Evolutionary conservation across 2,329 filamentous ascomycete genomes (phyloP), one percentile per base, ranked within the genome.

Genomic region (Hymenoscyphus fructigenus): DNA sequence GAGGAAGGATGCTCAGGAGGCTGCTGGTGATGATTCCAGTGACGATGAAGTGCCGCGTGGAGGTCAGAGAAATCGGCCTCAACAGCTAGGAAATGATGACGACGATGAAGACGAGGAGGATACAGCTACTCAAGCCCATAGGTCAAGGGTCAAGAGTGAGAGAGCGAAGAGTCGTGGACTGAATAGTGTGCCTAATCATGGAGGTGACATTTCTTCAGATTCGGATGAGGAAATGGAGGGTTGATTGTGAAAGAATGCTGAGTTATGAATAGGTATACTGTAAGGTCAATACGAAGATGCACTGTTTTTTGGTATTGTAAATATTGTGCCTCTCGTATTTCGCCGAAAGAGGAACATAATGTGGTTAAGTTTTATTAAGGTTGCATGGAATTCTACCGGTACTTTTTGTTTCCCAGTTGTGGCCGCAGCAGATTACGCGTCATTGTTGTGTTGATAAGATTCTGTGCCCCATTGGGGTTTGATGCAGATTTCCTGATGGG

Each of bases 21-120:
- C 79, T n/a, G 78, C 83, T 9, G 78, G 79, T 3, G 78, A 77
- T 0, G 79, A 78, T 0, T 78, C 79, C 1, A 77, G 76, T 2
- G 73, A 75, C 20, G 68, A 67, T 5, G 71, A 72, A 15, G 71
- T 26, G 14, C 64, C 67, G 15, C 63, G 67, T 28, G 68, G 70
- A 6, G 67, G 68, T 32, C 67, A 70, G 44, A 57, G 60, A n/a
- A 65, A 61, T 58, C 57, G 67, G 17, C 68, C 70, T 26, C 61
- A 63, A 38, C 36, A 67, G 17, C 62, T 70, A 28, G 66, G 67
- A 34, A 64, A 67, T 47, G 62, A 68, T 32, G 67, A 68, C 44
- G 64, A 66, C 62, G 65, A 58, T 6, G 57, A 59, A n/a, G 66
- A 65, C 57, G 58, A 64, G 9, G 62, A 61, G 44, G 50, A 47